phyloP scores from a whole-genome alignment of 148 eudicot species.

The Beta vulgaris region DNA sequence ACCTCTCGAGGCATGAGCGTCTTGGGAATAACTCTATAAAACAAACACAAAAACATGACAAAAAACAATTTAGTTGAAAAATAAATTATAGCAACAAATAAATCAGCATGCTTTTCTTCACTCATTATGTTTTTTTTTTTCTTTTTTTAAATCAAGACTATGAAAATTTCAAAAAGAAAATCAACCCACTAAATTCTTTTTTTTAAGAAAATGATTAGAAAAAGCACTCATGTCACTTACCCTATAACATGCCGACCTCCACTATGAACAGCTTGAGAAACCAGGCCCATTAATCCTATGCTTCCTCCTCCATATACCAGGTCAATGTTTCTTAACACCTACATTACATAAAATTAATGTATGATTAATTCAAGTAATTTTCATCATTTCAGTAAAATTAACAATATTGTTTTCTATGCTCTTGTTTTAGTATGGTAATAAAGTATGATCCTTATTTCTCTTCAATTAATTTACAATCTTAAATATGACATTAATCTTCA shows the following conservation, averaged over 20 bases:
- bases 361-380: neutral
- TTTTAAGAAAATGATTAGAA: neutral
- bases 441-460: too few relatives aligned
- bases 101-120: slow-evolving; percentile 27
- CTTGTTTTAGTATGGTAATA: too few relatives aligned
- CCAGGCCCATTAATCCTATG: slow-evolving; percentile 96
- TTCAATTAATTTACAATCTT: too few relatives aligned
- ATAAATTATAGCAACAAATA: slow-evolving; percentile 11
- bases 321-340: slow-evolving; percentile 96
- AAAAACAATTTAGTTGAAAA: slow-evolving; percentile 43
- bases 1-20: slow-evolving; percentile 99
- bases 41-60: slow-evolving; percentile 85
- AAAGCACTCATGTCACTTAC: slow-evolving; percentile 34
- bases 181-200: too few relatives aligned
- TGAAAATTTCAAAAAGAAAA: slow-evolving; percentile 2
- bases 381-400: neutral
- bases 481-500: too few relatives aligned
- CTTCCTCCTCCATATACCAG: slow-evolving; percentile 99
- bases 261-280: slow-evolving; percentile 99
- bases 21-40: slow-evolving; percentile 98
- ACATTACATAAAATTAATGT: slow-evolving; percentile 6
- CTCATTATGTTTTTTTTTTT: slow-evolving; percentile 39
- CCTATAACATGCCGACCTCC: slow-evolving; percentile 98
- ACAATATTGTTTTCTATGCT: neutral
- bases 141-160: too few relatives aligned